Conservation (phyloP, 805 yeast species). For the Kodamaea leandrae region DNA sequence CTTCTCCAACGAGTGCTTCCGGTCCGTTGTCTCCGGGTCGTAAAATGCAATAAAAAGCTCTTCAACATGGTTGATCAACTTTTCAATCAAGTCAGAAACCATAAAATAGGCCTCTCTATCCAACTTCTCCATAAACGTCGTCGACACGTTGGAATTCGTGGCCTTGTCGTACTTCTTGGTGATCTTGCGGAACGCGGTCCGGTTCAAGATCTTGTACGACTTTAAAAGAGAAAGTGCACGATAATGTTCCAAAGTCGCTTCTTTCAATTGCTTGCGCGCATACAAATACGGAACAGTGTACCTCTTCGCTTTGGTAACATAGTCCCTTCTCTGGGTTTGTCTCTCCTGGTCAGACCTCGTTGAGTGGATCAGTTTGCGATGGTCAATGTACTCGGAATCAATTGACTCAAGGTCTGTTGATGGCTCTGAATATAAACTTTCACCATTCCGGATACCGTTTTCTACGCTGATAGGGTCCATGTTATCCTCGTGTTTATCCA, state of each 20-base stretch:
- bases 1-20: conserved; percentile 70
- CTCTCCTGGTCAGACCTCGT: conserved; percentile 20
- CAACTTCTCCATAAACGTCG: conserved; percentile 55
- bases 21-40: conserved; percentile 49
- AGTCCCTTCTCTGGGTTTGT: conserved; percentile 46
- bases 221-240: conserved; percentile 67
- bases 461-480: conserved; percentile 24
- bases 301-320: conserved; percentile 31
- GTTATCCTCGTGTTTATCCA: conserved; percentile 6
- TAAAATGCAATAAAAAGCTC: conserved; percentile 63
- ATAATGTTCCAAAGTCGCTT: conserved; percentile 70
- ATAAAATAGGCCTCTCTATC: conserved; percentile 53
- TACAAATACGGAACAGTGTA: conserved; percentile 54
- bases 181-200: conserved; percentile 87
- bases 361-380: conserved; percentile 9
- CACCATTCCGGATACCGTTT: conserved; percentile 34
- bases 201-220: conserved; percentile 71
- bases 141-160: conserved; percentile 43
- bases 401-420: conserved; percentile 5
- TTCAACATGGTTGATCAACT: conserved; percentile 60
- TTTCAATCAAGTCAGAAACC: conserved; percentile 65
- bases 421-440: conserved; percentile 1
- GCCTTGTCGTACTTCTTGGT: conserved; percentile 88
- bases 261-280: conserved; percentile 66
- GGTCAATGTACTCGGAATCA: conserved; percentile 6